phyloP scores from a whole-genome alignment of 805 yeast genomes.

The Sungouiozyma ichnusensis region DNA sequence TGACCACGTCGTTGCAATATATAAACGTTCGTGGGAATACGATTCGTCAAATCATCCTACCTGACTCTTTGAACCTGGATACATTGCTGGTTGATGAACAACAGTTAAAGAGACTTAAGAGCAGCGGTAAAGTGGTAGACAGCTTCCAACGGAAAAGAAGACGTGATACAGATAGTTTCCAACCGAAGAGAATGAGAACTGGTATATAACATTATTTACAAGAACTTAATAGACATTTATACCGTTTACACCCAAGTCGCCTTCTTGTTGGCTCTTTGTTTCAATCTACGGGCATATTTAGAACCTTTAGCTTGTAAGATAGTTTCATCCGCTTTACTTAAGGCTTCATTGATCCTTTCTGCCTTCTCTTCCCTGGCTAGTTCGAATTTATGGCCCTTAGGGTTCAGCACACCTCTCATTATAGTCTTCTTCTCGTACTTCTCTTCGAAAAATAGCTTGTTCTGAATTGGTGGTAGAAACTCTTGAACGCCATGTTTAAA shows the following conservation, averaged over 20 bases:
- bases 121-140: slow-evolving; percentile 19
- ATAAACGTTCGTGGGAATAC: slow-evolving; percentile 85
- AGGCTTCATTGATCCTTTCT: slow-evolving; percentile 52
- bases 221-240: too few species aligned
- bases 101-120: slow-evolving; percentile 20
- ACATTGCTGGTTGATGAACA: slow-evolving; percentile 40
- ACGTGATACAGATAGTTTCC: slow-evolving; percentile 12
- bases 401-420: slow-evolving; percentile 66
- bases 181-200: slow-evolving; percentile 28
- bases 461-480: slow-evolving; percentile 45
- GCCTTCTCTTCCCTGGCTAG: slow-evolving; percentile 50
- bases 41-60: slow-evolving; percentile 70
- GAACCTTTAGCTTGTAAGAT: slow-evolving; percentile 56
- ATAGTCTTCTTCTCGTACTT: slow-evolving; percentile 59
- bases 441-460: slow-evolving; percentile 65
- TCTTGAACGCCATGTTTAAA: slow-evolving; percentile 69
- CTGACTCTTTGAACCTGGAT: slow-evolving; percentile 76
- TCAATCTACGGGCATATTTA: slow-evolving; percentile 36
- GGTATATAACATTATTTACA: slow-evolving; percentile 22
- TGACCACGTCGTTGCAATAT: slow-evolving; percentile 42
- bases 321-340: slow-evolving; percentile 54
- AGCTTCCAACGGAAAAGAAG: slow-evolving; percentile 20
- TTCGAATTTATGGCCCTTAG: slow-evolving; percentile 78
- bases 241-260: slow-evolving; percentile 13
- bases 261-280: slow-evolving; percentile 29